These are phyloP conservation scores for Pythium volutum DNA, from an alignment of 352 stramenopile species.

Conservation along the genomic window DNA sequence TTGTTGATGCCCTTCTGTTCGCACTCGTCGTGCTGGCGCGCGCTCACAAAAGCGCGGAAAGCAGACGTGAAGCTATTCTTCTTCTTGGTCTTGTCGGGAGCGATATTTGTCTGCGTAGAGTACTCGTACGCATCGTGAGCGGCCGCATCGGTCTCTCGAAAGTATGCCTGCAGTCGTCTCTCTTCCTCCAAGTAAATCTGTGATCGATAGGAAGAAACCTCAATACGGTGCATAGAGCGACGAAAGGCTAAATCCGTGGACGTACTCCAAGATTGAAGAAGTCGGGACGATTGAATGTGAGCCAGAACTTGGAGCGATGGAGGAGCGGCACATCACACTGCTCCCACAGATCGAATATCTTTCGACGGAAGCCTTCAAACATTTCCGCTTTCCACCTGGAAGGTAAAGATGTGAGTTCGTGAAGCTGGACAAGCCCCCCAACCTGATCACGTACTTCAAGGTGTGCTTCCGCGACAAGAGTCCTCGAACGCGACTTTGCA, in stretches of 20 bases:
- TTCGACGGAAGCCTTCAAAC: constrained; percentile 46
- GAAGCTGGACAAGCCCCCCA: not conserved
- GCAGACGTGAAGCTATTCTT: constrained; percentile 21
- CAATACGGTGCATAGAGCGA: not conserved
- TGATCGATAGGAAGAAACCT: not conserved
- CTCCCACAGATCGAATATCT: constrained; percentile 73
- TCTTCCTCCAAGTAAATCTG: constrained; percentile 73
- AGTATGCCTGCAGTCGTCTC: constrained; percentile 38
- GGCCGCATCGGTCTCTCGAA: constrained; percentile 30
- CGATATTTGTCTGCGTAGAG: constrained; percentile 26
- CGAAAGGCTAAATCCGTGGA: not conserved
- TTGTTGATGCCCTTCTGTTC: constrained; percentile 29
- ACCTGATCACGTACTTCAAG: constrained; percentile 32
- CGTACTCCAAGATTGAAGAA: constrained; percentile 77
- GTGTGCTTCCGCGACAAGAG: constrained; percentile 58
- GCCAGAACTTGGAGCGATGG: constrained; percentile 81
- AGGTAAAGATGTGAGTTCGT: not conserved
- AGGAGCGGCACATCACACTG: constrained; percentile 61
- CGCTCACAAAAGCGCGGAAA: constrained; percentile 28
- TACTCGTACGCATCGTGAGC: constrained; percentile 42
- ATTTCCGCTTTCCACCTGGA: constrained; percentile 59
- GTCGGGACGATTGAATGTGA: constrained; percentile 66
- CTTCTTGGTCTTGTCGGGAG: constrained; percentile 19
- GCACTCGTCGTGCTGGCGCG: constrained; percentile 22
- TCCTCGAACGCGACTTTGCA: constrained; percentile 62